phyloP scores from a whole-genome alignment of 306 rosid genomes.

The Castanea mollissima region DNA sequence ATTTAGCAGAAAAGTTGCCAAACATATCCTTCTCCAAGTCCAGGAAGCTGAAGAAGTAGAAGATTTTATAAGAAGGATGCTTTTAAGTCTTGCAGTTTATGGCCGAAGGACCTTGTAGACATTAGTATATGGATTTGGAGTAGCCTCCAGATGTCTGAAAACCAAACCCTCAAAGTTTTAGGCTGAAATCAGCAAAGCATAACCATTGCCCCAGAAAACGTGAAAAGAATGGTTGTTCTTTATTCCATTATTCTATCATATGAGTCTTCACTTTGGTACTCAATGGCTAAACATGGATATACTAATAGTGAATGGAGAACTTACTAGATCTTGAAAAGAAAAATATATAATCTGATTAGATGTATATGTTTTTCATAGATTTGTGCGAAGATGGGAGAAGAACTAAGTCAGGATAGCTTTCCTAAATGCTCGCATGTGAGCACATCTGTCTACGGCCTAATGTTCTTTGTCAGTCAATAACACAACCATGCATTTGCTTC shows the following conservation, averaged over 20 bases:
- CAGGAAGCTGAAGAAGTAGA: too few relatives aligned
- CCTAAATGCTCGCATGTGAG: not conserved
- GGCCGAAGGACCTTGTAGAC: too few relatives aligned
- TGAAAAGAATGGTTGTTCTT: not conserved
- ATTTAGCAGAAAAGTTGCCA: too few relatives aligned
- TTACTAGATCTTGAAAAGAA: not conserved
- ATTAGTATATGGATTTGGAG: too few relatives aligned
- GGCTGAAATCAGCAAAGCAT: too few relatives aligned
- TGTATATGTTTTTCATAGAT: not conserved
- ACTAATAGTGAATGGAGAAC: too few relatives aligned
- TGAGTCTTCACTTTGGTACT: not conserved
- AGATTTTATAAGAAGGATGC: too few relatives aligned
- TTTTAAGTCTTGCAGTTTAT: too few relatives aligned
- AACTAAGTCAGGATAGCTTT: not conserved
- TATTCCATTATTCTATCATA: not conserved
- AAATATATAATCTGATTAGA: not conserved
- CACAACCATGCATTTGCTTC: not conserved
- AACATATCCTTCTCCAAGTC: too few relatives aligned
- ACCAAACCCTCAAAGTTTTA: too few relatives aligned
- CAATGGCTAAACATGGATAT: too few relatives aligned
- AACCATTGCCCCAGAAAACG: not conserved
- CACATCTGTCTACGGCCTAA: not conserved
- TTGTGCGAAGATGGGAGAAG: not conserved
- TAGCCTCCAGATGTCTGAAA: too few relatives aligned
- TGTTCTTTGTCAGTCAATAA: not conserved